Evolutionary conservation across 116 monocot genomes (phyloP), one percentile per base, ranked within the genome.

Genomic region (Posidonia oceanica): DNA sequence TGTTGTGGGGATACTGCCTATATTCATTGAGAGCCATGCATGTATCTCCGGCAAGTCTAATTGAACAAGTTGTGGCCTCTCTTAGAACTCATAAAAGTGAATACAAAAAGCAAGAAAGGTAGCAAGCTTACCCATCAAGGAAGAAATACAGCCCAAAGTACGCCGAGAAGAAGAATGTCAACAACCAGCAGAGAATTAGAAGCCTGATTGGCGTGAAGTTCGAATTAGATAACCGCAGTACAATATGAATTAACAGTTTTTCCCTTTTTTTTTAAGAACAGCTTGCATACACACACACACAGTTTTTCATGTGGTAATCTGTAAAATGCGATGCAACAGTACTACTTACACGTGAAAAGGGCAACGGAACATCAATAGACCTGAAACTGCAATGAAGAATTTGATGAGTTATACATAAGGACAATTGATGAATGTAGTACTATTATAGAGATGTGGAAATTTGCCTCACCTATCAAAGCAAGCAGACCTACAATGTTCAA

Each of bases 81-180:
- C 48, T 48, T 48, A 48, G 48, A 7, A 10, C 8, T 12, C 48
- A 7, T 48, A n/a, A 64, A 56, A 54, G 5, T 52, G 7, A 11
- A 23, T 22, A 67, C 17, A 52, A 52, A 7, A 5, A 10, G 11
- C 51, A 67, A 20, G n/a, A 12, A 62, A 54, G 12, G 39, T 51
- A 52, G 54, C 14, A 52, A 15, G 68, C 91, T 86, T 77, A 91
- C 98, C 80, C 81, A 54, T 81, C 80, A 42, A 98, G 48, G 78
- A 90, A 98, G 78, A 84, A 90, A 75, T 93, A 98, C 37, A 93
- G 58, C 13, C 92, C 98, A 52, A 93, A 90, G 63, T 74, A 84
- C 64, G 70, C 39, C 93, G 93, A 98, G 70, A 87, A 80, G 62
- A 98, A 78, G 67, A 66, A 69, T 72, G 82, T 90, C 67, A 89